Percentiles rank a stretch among this genome's conserved stretches.
Conservation (phyloP, 257 asterid species). For the Solanum clarkiae region DNA sequence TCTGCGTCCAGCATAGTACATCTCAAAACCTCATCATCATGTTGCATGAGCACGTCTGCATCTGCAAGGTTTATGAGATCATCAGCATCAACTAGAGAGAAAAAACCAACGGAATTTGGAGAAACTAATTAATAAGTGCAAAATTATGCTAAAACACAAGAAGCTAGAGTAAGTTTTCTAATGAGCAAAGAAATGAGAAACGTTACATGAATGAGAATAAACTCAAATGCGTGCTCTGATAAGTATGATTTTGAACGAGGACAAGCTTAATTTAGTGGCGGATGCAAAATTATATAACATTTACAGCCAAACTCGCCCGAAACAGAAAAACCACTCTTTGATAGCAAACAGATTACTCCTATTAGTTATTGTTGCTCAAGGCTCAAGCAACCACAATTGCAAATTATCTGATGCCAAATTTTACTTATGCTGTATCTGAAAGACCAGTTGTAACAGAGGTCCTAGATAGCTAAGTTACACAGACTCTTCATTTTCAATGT, state of each 20-base stretch:
- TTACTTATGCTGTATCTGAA: not conserved
- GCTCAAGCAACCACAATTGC: not conserved
- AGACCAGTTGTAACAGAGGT: not conserved
- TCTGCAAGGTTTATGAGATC: conserved; percentile 3
- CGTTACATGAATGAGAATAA: not conserved
- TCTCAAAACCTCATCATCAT: conserved; percentile 47
- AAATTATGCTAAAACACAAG: not conserved
- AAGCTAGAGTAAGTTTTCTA: not conserved
- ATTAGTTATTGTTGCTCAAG: not conserved
- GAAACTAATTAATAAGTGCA: not conserved
- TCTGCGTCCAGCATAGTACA: conserved; percentile 49
- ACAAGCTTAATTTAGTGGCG: not conserved
- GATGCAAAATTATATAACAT: not conserved
- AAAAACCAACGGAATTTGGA: not conserved
- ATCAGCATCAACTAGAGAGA: not conserved
- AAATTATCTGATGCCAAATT: not conserved
- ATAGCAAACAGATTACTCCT: not conserved
- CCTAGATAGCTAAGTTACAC: not conserved
- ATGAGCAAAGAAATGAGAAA: not conserved
- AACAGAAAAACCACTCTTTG: not conserved
- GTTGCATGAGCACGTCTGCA: conserved; percentile 33
- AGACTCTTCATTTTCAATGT: no score
- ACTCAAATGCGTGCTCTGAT: not conserved
- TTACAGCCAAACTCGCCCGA: not conserved
- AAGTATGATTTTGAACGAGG: not conserved